Conservation (phyloP, 352 stramenopile genomes). For the Lagenidium giganteum region DNA sequence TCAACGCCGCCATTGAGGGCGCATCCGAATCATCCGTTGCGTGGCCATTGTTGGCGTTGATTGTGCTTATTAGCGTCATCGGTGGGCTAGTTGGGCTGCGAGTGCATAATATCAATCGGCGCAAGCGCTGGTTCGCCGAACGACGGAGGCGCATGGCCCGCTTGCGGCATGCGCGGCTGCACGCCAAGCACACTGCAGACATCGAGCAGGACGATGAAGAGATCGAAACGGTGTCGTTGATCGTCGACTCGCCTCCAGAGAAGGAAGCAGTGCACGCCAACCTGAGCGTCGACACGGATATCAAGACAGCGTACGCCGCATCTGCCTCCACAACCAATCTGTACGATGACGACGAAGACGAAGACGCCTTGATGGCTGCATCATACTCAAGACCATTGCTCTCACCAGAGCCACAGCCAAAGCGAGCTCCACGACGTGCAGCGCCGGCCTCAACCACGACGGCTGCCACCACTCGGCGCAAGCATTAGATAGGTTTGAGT, state of each 20-base stretch:
- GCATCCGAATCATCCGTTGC: constrained; percentile 27
- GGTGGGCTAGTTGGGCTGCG: constrained; percentile 38
- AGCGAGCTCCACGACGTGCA: too few relatives aligned
- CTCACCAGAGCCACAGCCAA: too few relatives aligned
- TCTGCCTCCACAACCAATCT: too few relatives aligned
- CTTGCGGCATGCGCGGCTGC: constrained; percentile 19
- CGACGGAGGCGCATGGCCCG: constrained; percentile 30
- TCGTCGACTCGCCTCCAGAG: too few relatives aligned
- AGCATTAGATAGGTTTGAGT: too few relatives aligned
- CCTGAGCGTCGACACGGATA: too few relatives aligned
- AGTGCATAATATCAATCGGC: constrained; percentile 39
- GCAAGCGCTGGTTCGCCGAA: constrained; percentile 40
- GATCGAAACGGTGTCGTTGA: constrained; percentile 40
- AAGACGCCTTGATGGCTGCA: too few relatives aligned
- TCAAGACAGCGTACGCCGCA: too few relatives aligned
- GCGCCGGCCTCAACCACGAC: too few relatives aligned
- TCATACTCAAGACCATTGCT: too few relatives aligned
- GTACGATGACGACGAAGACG: too few relatives aligned
- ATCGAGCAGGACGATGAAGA: constrained; percentile 14
- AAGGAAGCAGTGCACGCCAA: constrained; percentile 12
- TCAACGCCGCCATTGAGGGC: constrained; percentile 3
- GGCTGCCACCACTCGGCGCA: too few relatives aligned
- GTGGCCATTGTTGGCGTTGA: constrained; percentile 31
- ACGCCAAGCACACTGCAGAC: constrained; percentile 13
- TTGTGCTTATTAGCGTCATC: constrained; percentile 33